Base-by-base conservation (phyloP, 176 grass and related monocot genomes). In the Eleusine indica region DNA sequence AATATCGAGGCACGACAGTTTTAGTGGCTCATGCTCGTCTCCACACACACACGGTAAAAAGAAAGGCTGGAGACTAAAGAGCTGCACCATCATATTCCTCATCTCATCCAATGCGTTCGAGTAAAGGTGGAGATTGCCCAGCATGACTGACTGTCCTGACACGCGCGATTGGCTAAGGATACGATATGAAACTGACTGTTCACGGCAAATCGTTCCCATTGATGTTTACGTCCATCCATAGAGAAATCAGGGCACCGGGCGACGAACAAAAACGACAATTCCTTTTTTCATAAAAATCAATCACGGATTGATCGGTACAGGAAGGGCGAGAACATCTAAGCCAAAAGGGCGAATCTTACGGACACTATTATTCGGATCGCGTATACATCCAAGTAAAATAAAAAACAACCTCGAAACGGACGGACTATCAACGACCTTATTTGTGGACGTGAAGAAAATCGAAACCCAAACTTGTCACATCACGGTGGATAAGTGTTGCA, bases 321-420 rank as follows among this genome's bases (percentile, higher is more conserved):
- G 5, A 16, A 35, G 30, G 12, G 16, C 64, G 61, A 9, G 9
- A 11, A 51, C 48, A 14, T 10, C 63, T 80, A 53, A 6, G 17
- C 17, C 29, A 67, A 67, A 68, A 80, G 2, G 9, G 46, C 64
- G 68, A 58, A 70, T 58, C 79, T 38, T 15, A 43, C 54, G 58
- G 21, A 3, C 21, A 16, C 35, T 48, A 82, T 82, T 87, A 84
- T 88, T 84, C 75, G 47, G 48, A 57, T 37, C 29, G 6, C 16
- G 47, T 58, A 49, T 42, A 61, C 46, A 73, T 18, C 15, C 9
- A 44, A 52, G 69, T 32, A 44, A 48, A 22, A 60, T 22, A 6
- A 15, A 52, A 29, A n/a, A 28, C 18, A 57, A 37, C 9, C 74
- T 30, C 8, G 68, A 69, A 60, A 61, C 60, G 39, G 48, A 61